Evolutionary conservation across 2,329 filamentous ascomycete genomes (phyloP).

Genomic region (Ceratocystis huliohia): DNA sequence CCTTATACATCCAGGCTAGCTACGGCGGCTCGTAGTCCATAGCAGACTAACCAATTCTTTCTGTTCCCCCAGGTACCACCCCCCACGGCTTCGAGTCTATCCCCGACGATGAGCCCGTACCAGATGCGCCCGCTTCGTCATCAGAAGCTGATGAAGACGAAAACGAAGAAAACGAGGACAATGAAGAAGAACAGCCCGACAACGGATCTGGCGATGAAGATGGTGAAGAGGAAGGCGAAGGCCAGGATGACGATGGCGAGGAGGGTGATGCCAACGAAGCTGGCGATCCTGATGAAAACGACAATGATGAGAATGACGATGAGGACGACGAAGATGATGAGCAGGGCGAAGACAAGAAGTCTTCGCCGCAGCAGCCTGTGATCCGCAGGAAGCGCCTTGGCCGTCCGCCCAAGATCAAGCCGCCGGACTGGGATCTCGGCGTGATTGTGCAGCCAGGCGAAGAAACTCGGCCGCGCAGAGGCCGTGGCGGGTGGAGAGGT

Average conservation of each 20-base stretch:
- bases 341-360: slow-evolving; percentile 29
- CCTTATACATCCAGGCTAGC: neutral
- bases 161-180: slow-evolving; percentile 5
- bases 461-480: slow-evolving; percentile 46
- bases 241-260: slow-evolving; percentile 19
- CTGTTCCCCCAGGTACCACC: slow-evolving; percentile 30
- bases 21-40: neutral
- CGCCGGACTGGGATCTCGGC: slow-evolving; percentile 62
- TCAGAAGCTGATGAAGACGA: slow-evolving; percentile 22
- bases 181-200: slow-evolving; percentile 11
- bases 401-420: slow-evolving; percentile 71
- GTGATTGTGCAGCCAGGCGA: slow-evolving; percentile 41
- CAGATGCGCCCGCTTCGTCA: slow-evolving; percentile 26
- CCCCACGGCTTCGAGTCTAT: slow-evolving; percentile 31
- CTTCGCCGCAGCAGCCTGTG: slow-evolving; percentile 41
- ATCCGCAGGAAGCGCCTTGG: slow-evolving; percentile 69
- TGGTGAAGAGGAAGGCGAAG: slow-evolving; percentile 18
- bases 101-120: slow-evolving; percentile 33
- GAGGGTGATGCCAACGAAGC: slow-evolving; percentile 19
- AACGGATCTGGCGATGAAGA: slow-evolving; percentile 9
- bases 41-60: neutral
- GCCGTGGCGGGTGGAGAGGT: slow-evolving; percentile 58
- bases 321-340: slow-evolving; percentile 32
- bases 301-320: slow-evolving; percentile 34
- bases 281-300: slow-evolving; percentile 37